Evolutionary conservation across 306 rosid genomes (phyloP).

Genomic region (Inga leiocalycina): DNA sequence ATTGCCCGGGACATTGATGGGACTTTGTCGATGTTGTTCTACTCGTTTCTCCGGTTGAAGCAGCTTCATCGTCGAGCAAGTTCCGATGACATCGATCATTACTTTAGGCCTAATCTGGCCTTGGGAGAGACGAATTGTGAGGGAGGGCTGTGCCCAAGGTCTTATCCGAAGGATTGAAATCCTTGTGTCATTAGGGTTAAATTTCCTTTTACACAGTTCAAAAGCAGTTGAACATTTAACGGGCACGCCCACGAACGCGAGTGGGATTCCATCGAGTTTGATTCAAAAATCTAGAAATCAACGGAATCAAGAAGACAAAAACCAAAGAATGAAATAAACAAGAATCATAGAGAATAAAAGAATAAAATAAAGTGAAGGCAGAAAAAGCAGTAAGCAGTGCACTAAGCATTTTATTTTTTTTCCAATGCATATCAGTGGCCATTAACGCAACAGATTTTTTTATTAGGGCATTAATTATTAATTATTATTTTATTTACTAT

Average conservation of each 20-base stretch:
- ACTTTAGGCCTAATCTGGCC: not conserved
- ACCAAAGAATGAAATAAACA: too few species aligned
- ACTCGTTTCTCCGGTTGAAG: constrained; percentile 21
- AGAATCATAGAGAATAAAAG: too few species aligned
- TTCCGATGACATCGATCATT: not conserved
- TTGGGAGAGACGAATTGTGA: not conserved
- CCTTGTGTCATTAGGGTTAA: not conserved
- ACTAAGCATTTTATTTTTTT: too few species aligned
- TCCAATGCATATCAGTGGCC: too few species aligned
- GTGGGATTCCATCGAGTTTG: not conserved
- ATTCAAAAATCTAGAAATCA: not conserved
- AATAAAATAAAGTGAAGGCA: too few species aligned
- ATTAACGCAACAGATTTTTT: too few species aligned
- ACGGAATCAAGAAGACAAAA: too few species aligned
- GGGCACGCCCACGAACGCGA: constrained; percentile 34
- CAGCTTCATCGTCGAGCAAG: constrained; percentile 30
- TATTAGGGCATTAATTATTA: too few species aligned
- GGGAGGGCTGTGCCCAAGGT: constrained; percentile 25
- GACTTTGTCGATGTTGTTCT: not conserved
- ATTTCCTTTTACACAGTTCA: not conserved
- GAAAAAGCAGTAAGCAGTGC: too few species aligned
- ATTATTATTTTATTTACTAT: too few species aligned
- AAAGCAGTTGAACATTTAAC: constrained; percentile 8
- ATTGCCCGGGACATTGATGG: not conserved
- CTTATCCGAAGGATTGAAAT: not conserved